Evolutionary conservation across 2,329 filamentous ascomycete species (phyloP), one percentile per base, ranked within the genome.

Genomic region (Talaromyces amestolkiae): DNA sequence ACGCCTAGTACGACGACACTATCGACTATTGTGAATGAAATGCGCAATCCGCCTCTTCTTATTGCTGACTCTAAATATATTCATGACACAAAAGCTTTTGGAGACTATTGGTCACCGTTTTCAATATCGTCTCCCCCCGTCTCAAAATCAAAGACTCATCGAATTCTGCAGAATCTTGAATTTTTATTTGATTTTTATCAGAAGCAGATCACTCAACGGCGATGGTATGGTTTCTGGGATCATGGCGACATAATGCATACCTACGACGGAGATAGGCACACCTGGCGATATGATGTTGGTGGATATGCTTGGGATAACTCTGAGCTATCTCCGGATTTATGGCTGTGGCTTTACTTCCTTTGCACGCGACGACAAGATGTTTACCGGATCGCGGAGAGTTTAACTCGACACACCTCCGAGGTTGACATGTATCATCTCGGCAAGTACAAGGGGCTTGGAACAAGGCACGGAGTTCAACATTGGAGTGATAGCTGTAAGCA

Each of bases 281-380:
- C 79, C 0, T 89, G 87, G 87, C 81, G 85, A 1, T 89, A 88
- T 64, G 87, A 89, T 54, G 73, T 89, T 19, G 87, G 87, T 3
- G 87, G 87, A 0, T 89, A 86, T 65, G 86, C 85, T 0, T 89
- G 87, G 87, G 86, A 88, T 58, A 89, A 89, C 70, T 86, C 84
- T 0, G 86, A 89, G 71, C 78, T 89, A 0, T 88, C 86, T 0
- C 84, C 87, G 0, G 86, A 89, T 69, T 73, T 88, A 2, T 89
- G 84, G 76, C 83, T 89, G 69, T 89, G 87, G 87, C 82, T 81
- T 3, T 85, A 86, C 65, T 89, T 88, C 74, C 79, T 89, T 1
- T 83, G 84, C 10, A 88, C 85, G 0, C 86, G 86, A 0, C 78
- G 83, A 2, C 80, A 81, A 3, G 85, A 87, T 61, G 82, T 86